Evolutionary conservation across 78 protist genomes (phyloP), one percentile per base, ranked within the genome.

Genomic region (Anaeramoeba flamelloides): DNA sequence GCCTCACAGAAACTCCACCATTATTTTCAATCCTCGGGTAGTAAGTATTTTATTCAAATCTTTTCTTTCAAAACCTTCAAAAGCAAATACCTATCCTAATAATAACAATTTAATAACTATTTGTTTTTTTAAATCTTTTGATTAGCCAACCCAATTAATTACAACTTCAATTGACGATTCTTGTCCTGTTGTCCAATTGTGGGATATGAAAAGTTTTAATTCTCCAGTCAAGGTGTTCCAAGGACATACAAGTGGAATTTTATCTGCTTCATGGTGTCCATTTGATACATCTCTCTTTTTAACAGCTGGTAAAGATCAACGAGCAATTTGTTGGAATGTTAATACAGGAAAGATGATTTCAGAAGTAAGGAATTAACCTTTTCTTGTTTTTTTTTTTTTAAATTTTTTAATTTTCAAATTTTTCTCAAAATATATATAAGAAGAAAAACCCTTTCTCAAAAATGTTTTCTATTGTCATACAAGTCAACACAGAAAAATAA

Each of bases 231-330:
- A n/a, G n/a, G n/a, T n/a, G n/a, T n/a, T 91, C 74, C 64, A 38
- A 17, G 93, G 94, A 26, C 96, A 93, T 81, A 36, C 81, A 12
- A 64, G 79, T 34, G 96, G 96, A 65, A 83, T 93, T 64, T 84
- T 90, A 75, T 81, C 89, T 74, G 36, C 89, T 41, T 88, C 94
- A n/a, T 93, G 97, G 97, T 89, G 91, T 82, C 90, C 91, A 36
- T 2, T 75, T 31, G 97, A 93, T 84, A 3, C 40, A 12, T 30
- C 38, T 0, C 41, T 93, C 33, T 85, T 93, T 34, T 76, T 93
- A 37, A 82, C 90, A 8, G 39, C 82, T 37, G 94, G 92, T 69
- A 88, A 89, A 65, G 97, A 93, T 85, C 85, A 91, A 82, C 85
- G 91, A 36, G 85, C 91, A n/a, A 32, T 93, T 30, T 87, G 91